Evolutionary conservation across 306 rosid genomes (phyloP), one percentile per base, ranked within the genome.

Genomic region (Crotalaria pallida): DNA sequence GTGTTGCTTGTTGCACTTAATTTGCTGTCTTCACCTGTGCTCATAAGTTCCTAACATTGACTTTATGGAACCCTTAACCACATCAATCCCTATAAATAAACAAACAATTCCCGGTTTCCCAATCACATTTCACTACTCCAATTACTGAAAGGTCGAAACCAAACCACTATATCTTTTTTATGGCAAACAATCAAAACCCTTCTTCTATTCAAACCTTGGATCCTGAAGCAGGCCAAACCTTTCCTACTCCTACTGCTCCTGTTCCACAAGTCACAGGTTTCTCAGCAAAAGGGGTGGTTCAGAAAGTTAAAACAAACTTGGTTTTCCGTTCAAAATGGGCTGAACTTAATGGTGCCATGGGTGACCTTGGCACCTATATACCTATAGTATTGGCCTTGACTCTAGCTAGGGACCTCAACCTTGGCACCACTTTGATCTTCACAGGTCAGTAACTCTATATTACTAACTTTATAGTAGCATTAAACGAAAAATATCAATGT

Each of bases 341-440:
- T 1, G 92, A 88, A 36, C 12, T 89, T 7, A 89, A 86, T 31
- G 96, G 96, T 40, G 92, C 96, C 47, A 84, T 89, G 85, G 92
- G 96, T 16, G 92, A 89, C 80, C 85, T 89, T 2, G 96, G 96
- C 64, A 89, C 96, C 3, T 89, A 78, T 24, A 89, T 86, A 74
- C 92, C 96, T 3, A 84, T 89, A 56, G 72, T 86, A 0, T 51
- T 88, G 12, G 83, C 88, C 38, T 45, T 89, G 10, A 76, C 92
- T 4, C 83, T 86, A 7, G 79, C 85, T 34, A 73, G 41, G 9
- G 52, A 79, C 69, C 86, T 86, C 38, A 79, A 88, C 67, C 71
- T 87, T 0, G 89, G 89, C 15, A 88, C 93, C 45, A 85, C 93
- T 1, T 47, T 88, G 65, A 81, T 89, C 51, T 89, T 87, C 81